phyloP scores from a whole-genome alignment of 805 yeast species.

The Candida multigemmis region DNA sequence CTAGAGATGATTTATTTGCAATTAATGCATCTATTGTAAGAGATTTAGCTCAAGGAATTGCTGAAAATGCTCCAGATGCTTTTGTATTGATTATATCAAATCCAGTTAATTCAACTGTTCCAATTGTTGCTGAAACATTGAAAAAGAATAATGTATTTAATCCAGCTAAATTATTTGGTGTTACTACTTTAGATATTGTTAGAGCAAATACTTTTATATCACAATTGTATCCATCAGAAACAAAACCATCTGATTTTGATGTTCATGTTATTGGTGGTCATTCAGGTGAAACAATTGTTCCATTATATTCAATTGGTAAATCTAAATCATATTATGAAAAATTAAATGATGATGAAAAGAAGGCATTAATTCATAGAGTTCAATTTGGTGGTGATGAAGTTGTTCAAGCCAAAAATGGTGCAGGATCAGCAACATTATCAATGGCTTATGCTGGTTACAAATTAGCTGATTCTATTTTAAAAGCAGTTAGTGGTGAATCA shows the following conservation, averaged over 20 bases:
- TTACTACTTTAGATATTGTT: constrained; percentile 80
- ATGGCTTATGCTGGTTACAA: constrained; percentile 84
- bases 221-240: constrained; percentile 35
- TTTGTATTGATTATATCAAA: constrained; percentile 78
- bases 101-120: constrained; percentile 92
- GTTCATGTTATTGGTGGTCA: constrained; percentile 89
- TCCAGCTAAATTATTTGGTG: constrained; percentile 74
- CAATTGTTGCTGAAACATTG: constrained; percentile 76
- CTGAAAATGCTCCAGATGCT: constrained; percentile 63
- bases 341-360: constrained; percentile 52
- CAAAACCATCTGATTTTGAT: constrained; percentile 43
- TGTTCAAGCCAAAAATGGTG: constrained; percentile 77
- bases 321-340: constrained; percentile 24
- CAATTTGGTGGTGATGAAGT: constrained; percentile 92
- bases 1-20: constrained; percentile 81
- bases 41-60: constrained; percentile 67
- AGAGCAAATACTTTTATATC: constrained; percentile 79
- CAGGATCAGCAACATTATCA: constrained; percentile 77
- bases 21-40: constrained; percentile 77
- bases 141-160: constrained; percentile 58
- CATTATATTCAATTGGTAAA: constrained; percentile 50
- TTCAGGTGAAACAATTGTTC: constrained; percentile 91
- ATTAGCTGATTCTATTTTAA: constrained; percentile 59
- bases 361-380: constrained; percentile 73
- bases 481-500: constrained; percentile 34